Percentiles rank a stretch among this genome's conserved stretches.
Conservation (phyloP, 768 basidiomycete species). For the Agaricus blazei region DNA sequence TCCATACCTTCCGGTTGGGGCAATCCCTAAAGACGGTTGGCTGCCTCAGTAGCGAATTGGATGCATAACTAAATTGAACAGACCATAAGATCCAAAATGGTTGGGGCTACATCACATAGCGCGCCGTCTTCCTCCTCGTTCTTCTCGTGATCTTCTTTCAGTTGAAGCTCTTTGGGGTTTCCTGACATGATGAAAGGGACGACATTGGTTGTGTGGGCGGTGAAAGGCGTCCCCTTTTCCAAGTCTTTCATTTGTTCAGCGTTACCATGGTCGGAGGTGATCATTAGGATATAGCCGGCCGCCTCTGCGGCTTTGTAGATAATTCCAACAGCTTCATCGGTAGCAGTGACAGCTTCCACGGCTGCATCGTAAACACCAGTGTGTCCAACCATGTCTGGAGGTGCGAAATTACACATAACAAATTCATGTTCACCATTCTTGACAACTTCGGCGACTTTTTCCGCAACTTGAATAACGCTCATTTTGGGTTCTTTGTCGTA, state of each 20-base stretch:
- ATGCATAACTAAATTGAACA: conserved; percentile 1
- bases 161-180: conserved; percentile 48
- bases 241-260: conserved; percentile 91
- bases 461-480: conserved; percentile 84
- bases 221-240: conserved; percentile 82
- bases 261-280: conserved; percentile 95
- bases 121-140: conserved; percentile 61
- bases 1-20: conserved; percentile 47
- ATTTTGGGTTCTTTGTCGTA: conserved; percentile 91
- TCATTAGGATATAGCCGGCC: conserved; percentile 79
- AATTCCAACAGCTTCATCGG: conserved; percentile 85
- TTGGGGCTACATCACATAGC: conserved; percentile 88
- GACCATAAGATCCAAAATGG: conserved; percentile 72
- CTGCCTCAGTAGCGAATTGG: background rate
- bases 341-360: conserved; percentile 80
- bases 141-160: conserved; percentile 56
- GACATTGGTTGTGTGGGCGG: conserved; percentile 85
- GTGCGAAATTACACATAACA: conserved; percentile 97
- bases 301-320: conserved; percentile 82
- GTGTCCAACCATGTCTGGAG: conserved; percentile 97
- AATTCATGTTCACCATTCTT: conserved; percentile 70
- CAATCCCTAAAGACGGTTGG: conserved; percentile 38
- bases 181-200: conserved; percentile 90
- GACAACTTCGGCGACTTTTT: conserved; percentile 88
- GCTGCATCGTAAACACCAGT: conserved; percentile 91